Base-by-base conservation (phyloP, 2,329 filamentous ascomycete species). In the Hypoxylon sp. region DNA sequence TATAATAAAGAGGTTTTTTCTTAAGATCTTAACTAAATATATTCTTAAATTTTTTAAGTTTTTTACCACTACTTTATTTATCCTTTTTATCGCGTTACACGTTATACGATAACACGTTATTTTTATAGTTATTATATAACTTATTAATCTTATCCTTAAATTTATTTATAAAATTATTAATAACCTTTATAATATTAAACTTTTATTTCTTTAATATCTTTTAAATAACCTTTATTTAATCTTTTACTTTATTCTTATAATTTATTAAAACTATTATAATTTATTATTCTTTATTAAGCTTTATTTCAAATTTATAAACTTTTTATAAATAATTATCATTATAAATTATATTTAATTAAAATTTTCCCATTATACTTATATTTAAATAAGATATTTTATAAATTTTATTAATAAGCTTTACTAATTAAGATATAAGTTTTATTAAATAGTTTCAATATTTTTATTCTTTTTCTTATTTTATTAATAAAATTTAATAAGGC, bases 111-210 rank as follows among this genome's bases (percentile, higher is more conserved):
- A 27, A 27, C 6, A 6, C 25, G 25, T 27, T 27, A 6, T 27
- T 27, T 27, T 27, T 3, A 27, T 27, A 6, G 25, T 27, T 27
- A 27, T 27, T 27, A 27, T 27, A 7, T 32, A 8, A 8, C 9
- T 32, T 32, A 32, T 50, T 16, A n/a, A 32, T 50, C 21, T 30
- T 32, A 34, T 50, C 7, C n/a, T 50, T 14, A 32, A 16, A 16
- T 50, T 50, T 50, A 50, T 9, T 50, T 8, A 50, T 30, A 50
- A 50, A 19, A 21, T 50, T 34, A 19, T 16, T 50, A 34, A 32
- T 12, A 19, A 50, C 2, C 8, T 32, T 32, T 7, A 32, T 32
- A 32, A 32, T 32, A 32, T 2, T 32, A 7, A 7, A 32, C 29
- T 32, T 32, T 11, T 32, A 11, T 32, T 7, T 32, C 8, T 11